Evolutionary conservation across 306 rosid species (phyloP).

Genomic region (Dryas drummondii): DNA sequence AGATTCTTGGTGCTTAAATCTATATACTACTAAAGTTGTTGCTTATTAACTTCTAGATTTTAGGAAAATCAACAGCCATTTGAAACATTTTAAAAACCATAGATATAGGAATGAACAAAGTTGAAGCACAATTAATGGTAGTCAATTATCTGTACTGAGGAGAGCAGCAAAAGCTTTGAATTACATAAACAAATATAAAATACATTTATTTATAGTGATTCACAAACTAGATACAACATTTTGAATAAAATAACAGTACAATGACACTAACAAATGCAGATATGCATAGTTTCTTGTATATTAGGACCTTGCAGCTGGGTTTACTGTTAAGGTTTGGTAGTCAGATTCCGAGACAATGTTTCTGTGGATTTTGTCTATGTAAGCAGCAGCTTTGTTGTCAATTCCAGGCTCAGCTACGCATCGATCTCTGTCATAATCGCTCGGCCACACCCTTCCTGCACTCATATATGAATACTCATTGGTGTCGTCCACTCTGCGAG

Average conservation of each 20-base stretch:
- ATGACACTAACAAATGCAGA: constrained; percentile 3
- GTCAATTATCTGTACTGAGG: constrained; percentile 4
- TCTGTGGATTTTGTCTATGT: constrained; percentile 49
- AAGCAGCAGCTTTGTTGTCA: constrained; percentile 61
- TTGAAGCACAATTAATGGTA: not conserved
- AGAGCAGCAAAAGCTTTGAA: not conserved
- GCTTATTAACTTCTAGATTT: too few species aligned
- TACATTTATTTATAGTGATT: constrained; percentile 7
- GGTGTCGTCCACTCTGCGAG: constrained; percentile 25
- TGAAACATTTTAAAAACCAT: too few species aligned
- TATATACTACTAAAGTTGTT: not conserved
- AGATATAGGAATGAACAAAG: not conserved
- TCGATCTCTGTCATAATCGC: constrained; percentile 63
- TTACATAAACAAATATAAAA: not conserved
- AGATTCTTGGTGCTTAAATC: not conserved
- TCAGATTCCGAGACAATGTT: constrained; percentile 48
- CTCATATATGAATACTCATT: constrained; percentile 41
- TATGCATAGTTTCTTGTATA: not conserved
- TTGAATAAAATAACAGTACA: constrained; percentile 17
- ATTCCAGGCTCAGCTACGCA: constrained; percentile 76
- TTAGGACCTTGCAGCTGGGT: constrained; percentile 24
- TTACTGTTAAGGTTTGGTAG: constrained; percentile 38
- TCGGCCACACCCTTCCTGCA: constrained; percentile 62
- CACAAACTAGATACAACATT: constrained; percentile 26
- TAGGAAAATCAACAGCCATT: too few species aligned